Conservation (phyloP, 208 protist species). For the Trypanosoma brucei region DNA sequence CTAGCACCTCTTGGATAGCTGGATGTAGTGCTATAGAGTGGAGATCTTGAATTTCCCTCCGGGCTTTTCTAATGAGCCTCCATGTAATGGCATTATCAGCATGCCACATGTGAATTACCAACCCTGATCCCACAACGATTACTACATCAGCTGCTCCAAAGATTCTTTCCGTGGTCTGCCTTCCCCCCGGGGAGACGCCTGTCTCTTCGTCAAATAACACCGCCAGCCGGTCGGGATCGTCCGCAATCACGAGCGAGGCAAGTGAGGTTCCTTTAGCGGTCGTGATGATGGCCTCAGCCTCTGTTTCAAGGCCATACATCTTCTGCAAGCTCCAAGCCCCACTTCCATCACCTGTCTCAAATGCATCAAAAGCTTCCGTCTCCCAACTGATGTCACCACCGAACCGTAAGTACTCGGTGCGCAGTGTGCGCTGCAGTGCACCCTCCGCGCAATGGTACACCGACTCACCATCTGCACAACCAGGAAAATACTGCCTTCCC, state of each 20-base stretch:
- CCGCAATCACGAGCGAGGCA: conserved; percentile 36
- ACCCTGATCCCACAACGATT: conserved; percentile 48
- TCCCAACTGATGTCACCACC: conserved; percentile 66
- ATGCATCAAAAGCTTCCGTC: conserved; percentile 51
- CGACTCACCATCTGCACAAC: conserved; percentile 57
- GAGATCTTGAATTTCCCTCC: conserved; percentile 10
- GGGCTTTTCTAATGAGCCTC: conserved; percentile 35
- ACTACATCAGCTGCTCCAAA: conserved; percentile 41
- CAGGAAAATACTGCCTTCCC: conserved; percentile 56
- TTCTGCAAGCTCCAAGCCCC: conserved; percentile 66
- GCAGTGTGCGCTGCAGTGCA: conserved; percentile 46
- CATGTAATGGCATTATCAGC: conserved; percentile 25
- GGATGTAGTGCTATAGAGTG: conserved; percentile 12
- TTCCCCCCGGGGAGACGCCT: conserved; percentile 29
- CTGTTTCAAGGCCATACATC: conserved; percentile 58
- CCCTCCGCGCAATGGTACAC: conserved; percentile 73
- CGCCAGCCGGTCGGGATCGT: conserved; percentile 52
- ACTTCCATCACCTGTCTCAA: conserved; percentile 56
- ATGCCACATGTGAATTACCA: conserved; percentile 66
- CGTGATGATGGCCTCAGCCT: conserved; percentile 60
- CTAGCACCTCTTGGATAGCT: conserved; percentile 22
- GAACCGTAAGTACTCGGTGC: conserved; percentile 72
- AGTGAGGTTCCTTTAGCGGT: conserved; percentile 38
- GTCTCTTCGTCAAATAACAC: conserved; percentile 62
- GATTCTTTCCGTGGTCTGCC: conserved; percentile 23